phyloP scores from a whole-genome alignment of 495 filamentous ascomycete species.

The Achaetomiella virescens region DNA sequence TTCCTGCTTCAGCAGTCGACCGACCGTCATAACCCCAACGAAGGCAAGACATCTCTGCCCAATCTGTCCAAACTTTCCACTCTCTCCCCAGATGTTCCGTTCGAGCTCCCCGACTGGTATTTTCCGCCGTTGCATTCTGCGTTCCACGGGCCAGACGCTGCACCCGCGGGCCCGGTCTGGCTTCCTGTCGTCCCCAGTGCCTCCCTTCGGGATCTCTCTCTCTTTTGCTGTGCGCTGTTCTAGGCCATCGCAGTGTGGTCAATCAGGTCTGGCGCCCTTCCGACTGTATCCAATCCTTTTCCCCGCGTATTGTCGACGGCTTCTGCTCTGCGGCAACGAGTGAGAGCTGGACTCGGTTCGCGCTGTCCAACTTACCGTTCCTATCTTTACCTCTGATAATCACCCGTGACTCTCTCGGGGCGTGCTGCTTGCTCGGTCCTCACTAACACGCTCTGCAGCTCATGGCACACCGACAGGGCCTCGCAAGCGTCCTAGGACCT shows the following conservation, averaged over 20 bases:
- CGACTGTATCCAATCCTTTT: neutral
- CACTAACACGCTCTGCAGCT: conserved; percentile 19
- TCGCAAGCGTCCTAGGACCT: conserved; percentile 27
- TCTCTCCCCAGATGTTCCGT: neutral
- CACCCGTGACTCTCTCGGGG: neutral
- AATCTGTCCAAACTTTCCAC: neutral
- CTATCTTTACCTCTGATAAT: neutral
- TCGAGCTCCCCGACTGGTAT: conserved; percentile 11
- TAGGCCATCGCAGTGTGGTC: no score
- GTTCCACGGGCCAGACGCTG: conserved; percentile 13
- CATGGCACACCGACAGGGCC: conserved; percentile 29
- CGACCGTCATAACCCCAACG: neutral
- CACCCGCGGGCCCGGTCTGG: conserved; percentile 6
- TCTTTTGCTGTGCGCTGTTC: no score
- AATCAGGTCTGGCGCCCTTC: no score
- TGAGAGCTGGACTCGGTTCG: conserved; percentile 1
- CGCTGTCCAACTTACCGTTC: neutral
- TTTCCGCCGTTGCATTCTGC: conserved; percentile 17
- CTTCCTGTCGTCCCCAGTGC: neutral
- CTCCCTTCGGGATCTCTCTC: neutral
- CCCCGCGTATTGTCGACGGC: no score
- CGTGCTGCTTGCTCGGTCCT: neutral
- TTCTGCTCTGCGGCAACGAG: conserved; percentile 6
- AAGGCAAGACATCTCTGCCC: conserved; percentile 11
- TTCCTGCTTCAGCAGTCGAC: conserved; percentile 7